A percentile compares a stretch with the other conserved stretches of the same genome.
phyloP scores from a whole-genome alignment of 768 basidiomycete genomes.

The Crassisporium funariophilum region DNA sequence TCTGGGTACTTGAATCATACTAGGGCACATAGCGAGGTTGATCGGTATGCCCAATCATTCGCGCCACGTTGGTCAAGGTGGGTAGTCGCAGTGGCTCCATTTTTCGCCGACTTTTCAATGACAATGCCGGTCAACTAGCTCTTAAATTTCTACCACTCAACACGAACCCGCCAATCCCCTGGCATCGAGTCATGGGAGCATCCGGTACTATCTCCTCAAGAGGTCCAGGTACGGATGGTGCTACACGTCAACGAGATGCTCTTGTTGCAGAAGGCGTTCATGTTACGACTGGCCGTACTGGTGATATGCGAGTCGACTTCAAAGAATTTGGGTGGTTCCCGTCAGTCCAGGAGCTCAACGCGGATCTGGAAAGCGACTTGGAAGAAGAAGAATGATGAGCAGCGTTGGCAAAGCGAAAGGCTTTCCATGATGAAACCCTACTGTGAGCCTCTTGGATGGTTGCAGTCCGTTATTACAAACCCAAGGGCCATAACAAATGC shows the following conservation, averaged over 20 bases:
- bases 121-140: constrained; percentile 44
- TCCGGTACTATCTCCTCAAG: constrained; percentile 79
- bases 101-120: not conserved
- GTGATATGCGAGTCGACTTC: constrained; percentile 62
- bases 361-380: constrained; percentile 8
- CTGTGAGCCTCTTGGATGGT: too few relatives aligned
- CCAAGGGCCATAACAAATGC: too few relatives aligned
- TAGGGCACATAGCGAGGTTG: constrained; percentile 80
- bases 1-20: not conserved
- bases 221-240: constrained; percentile 81
- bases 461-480: too few relatives aligned
- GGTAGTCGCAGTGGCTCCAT: constrained; percentile 9
- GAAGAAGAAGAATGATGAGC: constrained; percentile 12
- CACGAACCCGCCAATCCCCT: constrained; percentile 69
- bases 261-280: constrained; percentile 84
- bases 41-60: constrained; percentile 80
- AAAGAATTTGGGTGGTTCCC: constrained; percentile 72
- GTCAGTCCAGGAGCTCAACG: constrained; percentile 14
- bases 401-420: too few relatives aligned
- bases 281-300: constrained; percentile 57
- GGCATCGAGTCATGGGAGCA: constrained; percentile 77
- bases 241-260: constrained; percentile 71
- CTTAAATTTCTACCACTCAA: constrained; percentile 71
- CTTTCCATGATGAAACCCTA: too few relatives aligned
- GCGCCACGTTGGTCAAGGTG: constrained; percentile 83